Base-by-base conservation (phyloP, 1,284 basidiomycete genomes). In the Butyriboletus appendiculatus region DNA sequence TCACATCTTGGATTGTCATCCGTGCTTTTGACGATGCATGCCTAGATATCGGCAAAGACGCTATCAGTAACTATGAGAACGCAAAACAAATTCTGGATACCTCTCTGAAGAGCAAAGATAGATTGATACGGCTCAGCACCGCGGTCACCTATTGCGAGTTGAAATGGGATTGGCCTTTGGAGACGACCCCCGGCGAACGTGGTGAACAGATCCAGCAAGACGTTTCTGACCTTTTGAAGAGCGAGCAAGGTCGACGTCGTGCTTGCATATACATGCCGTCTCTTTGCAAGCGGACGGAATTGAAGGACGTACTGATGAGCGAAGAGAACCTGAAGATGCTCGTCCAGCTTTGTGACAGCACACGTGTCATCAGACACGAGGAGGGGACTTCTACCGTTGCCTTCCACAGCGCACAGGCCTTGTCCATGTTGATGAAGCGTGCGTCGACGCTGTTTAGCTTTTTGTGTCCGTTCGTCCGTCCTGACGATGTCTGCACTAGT, bases 221-320 rank as follows among this genome's bases (percentile, higher is more conserved):
- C 22, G 34, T 72, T 6, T 40, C 57, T 12, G 53, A 41, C 3
- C 45, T 68, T 22, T 54, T 68, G 22, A 43, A 55, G 7, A 39
- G 50, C 12, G 10, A 37, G 7, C 15, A 37, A 15, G 40, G 58
- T 11, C 44, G 32, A 33, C 56, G 61, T 45, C 64, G 64, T 11
- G 70, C 58, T 22, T 72, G 70, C 57, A 62, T 57, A 5, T 70
- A 56, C 20, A 33, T 68, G 3, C 70, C 63, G 0, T 68, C 70
- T 12, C 64, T 72, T 26, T 72, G 65, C 52, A 64, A 68, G 33
- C 52, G 53, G 20, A 0, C 12, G 2, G 53, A 59, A 4, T 42
- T 72, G 39, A 62, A 41, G 34, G 30, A 32, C 3, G 47, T 44
- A 24, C 24, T 68, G 6, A 41, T 68, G 15, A 55, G n/a, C 15